phyloP scores from a whole-genome alignment of 208 protist species.

The Wallacemonas collosoma region DNA sequence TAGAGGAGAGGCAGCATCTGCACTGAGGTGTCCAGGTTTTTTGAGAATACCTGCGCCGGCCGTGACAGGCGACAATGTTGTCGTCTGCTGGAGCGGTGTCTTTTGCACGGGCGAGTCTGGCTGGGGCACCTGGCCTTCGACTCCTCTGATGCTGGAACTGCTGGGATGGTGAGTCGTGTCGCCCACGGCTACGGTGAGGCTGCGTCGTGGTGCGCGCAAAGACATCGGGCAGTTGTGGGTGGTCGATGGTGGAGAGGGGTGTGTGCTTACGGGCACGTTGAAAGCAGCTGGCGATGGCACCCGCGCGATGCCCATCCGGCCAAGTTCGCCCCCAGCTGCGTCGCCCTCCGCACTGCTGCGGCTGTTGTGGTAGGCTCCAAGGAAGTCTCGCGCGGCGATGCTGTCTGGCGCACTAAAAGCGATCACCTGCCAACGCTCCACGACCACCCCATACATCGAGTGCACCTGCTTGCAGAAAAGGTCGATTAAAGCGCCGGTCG shows the following conservation, averaged over 20 bases:
- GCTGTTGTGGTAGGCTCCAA: slow-evolving; percentile 19
- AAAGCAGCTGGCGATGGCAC: too few relatives aligned
- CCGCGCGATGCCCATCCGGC: too few relatives aligned
- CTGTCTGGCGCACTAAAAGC: slow-evolving; percentile 39
- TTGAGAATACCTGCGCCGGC: slow-evolving; percentile 8
- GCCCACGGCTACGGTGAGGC: too few relatives aligned
- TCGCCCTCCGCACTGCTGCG: not conserved
- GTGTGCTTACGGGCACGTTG: too few relatives aligned
- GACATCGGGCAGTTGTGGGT: too few relatives aligned
- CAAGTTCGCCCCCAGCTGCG: too few relatives aligned
- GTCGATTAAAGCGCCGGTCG: slow-evolving; percentile 19
- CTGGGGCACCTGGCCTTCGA: not conserved
- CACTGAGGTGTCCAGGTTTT: not conserved
- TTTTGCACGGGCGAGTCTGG: not conserved
- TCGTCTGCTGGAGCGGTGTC: not conserved
- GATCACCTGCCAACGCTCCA: slow-evolving; percentile 64
- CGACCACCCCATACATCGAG: slow-evolving; percentile 38
- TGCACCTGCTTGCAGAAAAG: slow-evolving; percentile 41
- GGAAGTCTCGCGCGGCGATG: slow-evolving; percentile 24
- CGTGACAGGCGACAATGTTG: not conserved
- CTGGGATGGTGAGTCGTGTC: too few relatives aligned
- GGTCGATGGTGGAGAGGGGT: too few relatives aligned
- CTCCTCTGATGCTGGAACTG: not conserved
- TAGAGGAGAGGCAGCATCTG: not conserved
- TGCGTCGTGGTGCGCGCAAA: too few relatives aligned